Conservation (phyloP, 352 stramenopile species). For the Phytophthora melonis region DNA sequence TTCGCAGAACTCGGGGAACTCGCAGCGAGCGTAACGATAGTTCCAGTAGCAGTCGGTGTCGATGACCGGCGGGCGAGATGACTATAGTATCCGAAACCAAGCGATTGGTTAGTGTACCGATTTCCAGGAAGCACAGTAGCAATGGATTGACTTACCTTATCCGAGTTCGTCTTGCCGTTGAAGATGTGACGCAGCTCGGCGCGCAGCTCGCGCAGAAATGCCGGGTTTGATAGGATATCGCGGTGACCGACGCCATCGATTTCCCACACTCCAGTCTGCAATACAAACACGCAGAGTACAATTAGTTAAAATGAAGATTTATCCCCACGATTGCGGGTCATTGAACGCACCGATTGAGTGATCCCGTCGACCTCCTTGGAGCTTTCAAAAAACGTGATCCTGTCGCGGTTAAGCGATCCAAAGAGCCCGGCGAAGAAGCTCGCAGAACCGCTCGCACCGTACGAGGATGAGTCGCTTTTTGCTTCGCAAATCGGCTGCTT, state of each 20-base stretch:
- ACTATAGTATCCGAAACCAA: slow-evolving; percentile 28
- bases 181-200: slow-evolving; percentile 80
- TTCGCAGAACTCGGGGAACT: slow-evolving; percentile 83
- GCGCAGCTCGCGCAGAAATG: slow-evolving; percentile 80
- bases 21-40: slow-evolving; percentile 74
- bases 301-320: background rate
- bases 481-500: slow-evolving; percentile 51
- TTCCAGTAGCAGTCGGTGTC: slow-evolving; percentile 90
- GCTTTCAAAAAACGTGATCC: slow-evolving; percentile 84
- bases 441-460: slow-evolving; percentile 22
- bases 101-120: slow-evolving; percentile 1
- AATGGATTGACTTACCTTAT: slow-evolving; percentile 52
- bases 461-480: slow-evolving; percentile 16
- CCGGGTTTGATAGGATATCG: slow-evolving; percentile 75
- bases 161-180: slow-evolving; percentile 52
- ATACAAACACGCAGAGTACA: background rate
- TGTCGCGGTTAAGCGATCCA: slow-evolving; percentile 51
- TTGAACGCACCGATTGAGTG: slow-evolving; percentile 43
- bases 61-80: slow-evolving; percentile 70
- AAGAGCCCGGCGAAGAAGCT: slow-evolving; percentile 79
- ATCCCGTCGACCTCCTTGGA: slow-evolving; percentile 40
- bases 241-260: slow-evolving; percentile 76
- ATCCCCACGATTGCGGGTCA: background rate
- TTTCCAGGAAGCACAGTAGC: background rate
- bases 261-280: slow-evolving; percentile 84